Base-by-base conservation (phyloP, 176 grass and related monocot species). In the Bolboschoenus planiculmis region DNA sequence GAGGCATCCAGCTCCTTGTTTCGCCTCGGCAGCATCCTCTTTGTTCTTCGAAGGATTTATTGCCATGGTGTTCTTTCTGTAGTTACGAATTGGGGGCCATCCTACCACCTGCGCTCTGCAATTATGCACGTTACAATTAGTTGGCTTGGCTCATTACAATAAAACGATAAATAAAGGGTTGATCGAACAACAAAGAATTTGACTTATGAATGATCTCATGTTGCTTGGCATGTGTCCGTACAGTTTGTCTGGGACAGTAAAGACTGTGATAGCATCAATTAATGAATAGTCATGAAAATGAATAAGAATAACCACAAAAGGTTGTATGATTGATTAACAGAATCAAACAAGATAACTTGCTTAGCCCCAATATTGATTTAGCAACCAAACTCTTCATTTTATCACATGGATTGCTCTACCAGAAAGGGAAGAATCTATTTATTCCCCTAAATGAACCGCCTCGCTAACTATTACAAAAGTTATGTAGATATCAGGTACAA, bases 71-170 rank as follows among this genome's bases (percentile, higher is more conserved):
- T 89, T 91, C 85, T 93, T 97, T 80, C 93, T 56, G 89, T 91
- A 93, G 64, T 71, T 97, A 67, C 83, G 89, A 53, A 93, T 91
- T 77, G 93, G 93, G 40, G 93, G 93, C 93, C 93, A 97, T 90
- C 93, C 93, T 44, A 97, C 93, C 24, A 93, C 91, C 39, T 93
- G 93, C 48, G 91, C 87, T 61, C 91, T 97, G 88, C 87, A 73
- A 85, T 66, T 53, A 44, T 39, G 10, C 57, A 18, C 5, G 26
- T 30, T 51, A 77, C 72, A 33, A 51, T 51, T 31, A 18, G 5
- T 76, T 53, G 6, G 46, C 23, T 77, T 31, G 24, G 11, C 1
- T 53, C 8, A 50, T 77, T 27, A 29, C 46, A 47, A 20, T 30
- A 33, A 33, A 77, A 53, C 26, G 27, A 33, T 10, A 30, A 34